Evolutionary conservation across 768 basidiomycete genomes (phyloP), one percentile per base, ranked within the genome.

Genomic region (Russula sp.): DNA sequence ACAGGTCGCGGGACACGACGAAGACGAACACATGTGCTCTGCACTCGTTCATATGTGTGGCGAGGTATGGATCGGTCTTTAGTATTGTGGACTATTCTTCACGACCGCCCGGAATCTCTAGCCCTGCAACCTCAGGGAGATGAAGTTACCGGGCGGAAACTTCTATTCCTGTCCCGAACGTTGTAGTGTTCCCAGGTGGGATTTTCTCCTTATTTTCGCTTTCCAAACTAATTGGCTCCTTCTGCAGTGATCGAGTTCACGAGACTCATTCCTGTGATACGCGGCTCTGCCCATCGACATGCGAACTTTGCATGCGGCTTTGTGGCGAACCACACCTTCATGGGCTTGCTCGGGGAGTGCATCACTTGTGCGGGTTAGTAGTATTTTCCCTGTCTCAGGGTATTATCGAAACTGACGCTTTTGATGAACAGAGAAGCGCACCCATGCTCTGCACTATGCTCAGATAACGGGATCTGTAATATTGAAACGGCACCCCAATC

Each of bases 401-500:
- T 13, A 16, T n/a, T 3, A 24, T 56, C 51, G 38, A 34, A 14
- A 7, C 24, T 53, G 28, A 46, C 9, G 3, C 16, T 36, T 1
- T 5, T 10, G 28, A 32, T 28, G 22, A 51, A 46, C 11, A 86
- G 85, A 1, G 79, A 86, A 76, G 73, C 76, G 11, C 85, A 86
- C 69, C 54, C 75, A 14, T 86, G 85, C 62, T 58, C 68, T 9
- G 71, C 75, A 0, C 49, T 73, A 5, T 87, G 85, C 65, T 65
- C 74, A n/a, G 74, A 77, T 0, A 69, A 69, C 0, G 85, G 86
- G 4, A 81, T 80, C 20, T 87, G 85, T 64, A 77, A 84, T 56
- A 85, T 87, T 14, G 80, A 85, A 52, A 84, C 80, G 0, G 75
- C 79, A 0, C 86, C 86, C 0, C 81, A 83, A 58, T 81, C 84